phyloP scores from a whole-genome alignment of 2,329 filamentous ascomycete species.

The Chaetomiaceae sp. region DNA sequence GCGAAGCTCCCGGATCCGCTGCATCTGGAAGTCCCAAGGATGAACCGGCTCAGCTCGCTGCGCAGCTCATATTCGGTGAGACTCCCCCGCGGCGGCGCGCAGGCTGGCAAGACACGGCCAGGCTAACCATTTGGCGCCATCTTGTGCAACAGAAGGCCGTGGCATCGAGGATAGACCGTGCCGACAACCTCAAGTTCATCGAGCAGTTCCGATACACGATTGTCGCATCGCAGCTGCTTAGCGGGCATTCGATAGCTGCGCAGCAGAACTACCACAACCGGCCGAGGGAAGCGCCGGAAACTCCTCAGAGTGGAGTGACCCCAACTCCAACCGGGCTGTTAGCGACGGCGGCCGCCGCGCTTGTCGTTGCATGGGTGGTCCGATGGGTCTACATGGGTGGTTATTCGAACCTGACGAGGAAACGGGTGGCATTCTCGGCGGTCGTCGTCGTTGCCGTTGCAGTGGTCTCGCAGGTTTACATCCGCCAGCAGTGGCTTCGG shows the following conservation, averaged over 20 bases:
- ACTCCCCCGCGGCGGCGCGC: not conserved
- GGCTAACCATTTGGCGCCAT: constrained; percentile 18
- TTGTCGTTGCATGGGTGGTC: constrained; percentile 65
- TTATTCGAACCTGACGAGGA: constrained; percentile 51
- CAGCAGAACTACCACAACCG: constrained; percentile 33
- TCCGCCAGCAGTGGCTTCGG: constrained; percentile 76
- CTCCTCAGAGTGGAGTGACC: constrained; percentile 26
- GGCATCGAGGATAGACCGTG: constrained; percentile 66
- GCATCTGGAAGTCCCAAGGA: constrained; percentile 38
- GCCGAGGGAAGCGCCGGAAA: constrained; percentile 19
- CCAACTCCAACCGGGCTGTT: constrained; percentile 42
- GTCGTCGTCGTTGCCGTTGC: constrained; percentile 50
- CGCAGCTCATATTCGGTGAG: constrained; percentile 51
- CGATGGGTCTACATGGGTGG: constrained; percentile 62
- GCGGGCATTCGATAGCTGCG: constrained; percentile 57
- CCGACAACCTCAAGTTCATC: constrained; percentile 79
- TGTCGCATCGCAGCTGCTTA: constrained; percentile 84
- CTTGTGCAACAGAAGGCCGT: constrained; percentile 54
- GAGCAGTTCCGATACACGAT: constrained; percentile 93
- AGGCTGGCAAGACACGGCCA: not conserved
- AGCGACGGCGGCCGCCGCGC: constrained; percentile 59
- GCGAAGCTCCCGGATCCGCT: constrained; percentile 43
- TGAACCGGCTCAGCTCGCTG: constrained; percentile 40
- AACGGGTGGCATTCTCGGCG: constrained; percentile 45
- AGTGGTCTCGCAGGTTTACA: constrained; percentile 63